Conservation (phyloP, 495 filamentous ascomycete genomes). For the Penicillium simplicissimum region DNA sequence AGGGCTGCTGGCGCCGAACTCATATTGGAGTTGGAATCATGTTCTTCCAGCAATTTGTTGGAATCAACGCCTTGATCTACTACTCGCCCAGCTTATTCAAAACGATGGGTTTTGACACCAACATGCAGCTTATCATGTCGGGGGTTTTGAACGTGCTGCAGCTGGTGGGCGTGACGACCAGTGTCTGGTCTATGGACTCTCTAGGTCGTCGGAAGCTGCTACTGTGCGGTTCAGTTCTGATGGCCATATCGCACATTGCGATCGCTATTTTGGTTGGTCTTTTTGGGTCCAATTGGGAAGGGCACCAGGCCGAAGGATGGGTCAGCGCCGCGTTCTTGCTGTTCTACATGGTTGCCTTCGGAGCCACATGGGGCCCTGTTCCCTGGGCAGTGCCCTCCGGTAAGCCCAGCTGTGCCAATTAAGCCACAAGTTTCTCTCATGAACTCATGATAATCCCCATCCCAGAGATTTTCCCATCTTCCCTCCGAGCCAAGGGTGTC, state of each 20-base stretch:
- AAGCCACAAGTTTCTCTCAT: not conserved
- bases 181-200: constrained; percentile 52
- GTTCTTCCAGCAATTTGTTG: constrained; percentile 59
- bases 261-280: constrained; percentile 51
- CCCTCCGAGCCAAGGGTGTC: constrained; percentile 54
- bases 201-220: constrained; percentile 50
- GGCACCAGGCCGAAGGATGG: constrained; percentile 50
- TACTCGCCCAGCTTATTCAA: constrained; percentile 58
- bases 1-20: constrained; percentile 55
- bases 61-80: constrained; percentile 56
- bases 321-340: constrained; percentile 47
- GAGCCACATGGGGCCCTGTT: constrained; percentile 49
- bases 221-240: constrained; percentile 45
- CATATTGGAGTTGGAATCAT: constrained; percentile 54
- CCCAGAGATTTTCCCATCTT: constrained; percentile 52
- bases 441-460: not conserved
- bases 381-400: constrained; percentile 49
- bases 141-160: constrained; percentile 60
- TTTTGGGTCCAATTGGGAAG: constrained; percentile 46
- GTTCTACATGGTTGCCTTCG: constrained; percentile 53
- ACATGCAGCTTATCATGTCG: constrained; percentile 60
- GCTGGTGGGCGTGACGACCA: constrained; percentile 48
- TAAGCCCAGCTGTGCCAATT: constrained; percentile 2
- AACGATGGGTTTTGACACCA: constrained; percentile 56
- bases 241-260: constrained; percentile 52